phyloP scores from a whole-genome alignment of 164 flowering plant genomes.

The Umbilicus rupestris region DNA sequence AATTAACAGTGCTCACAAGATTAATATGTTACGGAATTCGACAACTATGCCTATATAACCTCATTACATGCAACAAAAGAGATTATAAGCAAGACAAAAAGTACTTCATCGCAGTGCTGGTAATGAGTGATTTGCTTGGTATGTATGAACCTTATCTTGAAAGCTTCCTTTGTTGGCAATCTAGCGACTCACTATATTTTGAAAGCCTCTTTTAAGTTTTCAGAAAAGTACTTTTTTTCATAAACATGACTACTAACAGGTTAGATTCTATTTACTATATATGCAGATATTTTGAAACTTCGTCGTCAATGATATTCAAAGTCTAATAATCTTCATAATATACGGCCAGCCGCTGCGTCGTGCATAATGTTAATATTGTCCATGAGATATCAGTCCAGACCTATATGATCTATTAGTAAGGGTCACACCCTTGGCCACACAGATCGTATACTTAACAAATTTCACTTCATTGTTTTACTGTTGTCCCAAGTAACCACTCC shows the following conservation, averaged over 20 bases:
- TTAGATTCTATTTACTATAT: background rate
- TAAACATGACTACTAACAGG: background rate
- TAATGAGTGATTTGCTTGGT: background rate
- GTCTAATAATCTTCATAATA: background rate
- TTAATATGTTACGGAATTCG: background rate
- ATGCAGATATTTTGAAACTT: background rate
- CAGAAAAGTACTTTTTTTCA: background rate
- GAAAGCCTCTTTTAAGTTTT: background rate
- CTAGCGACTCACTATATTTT: background rate
- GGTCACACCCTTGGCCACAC: background rate
- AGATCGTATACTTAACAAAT: background rate
- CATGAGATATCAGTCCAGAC: background rate
- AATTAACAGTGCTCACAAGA: background rate
- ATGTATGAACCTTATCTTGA: background rate
- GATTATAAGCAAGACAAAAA: background rate
- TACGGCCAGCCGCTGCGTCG: background rate
- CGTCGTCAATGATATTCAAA: background rate
- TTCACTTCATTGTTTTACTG: background rate
- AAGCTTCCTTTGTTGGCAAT: conserved; percentile 1
- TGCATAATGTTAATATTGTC: background rate
- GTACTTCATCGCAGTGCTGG: background rate
- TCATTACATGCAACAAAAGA: background rate
- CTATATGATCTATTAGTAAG: background rate
- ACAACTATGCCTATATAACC: background rate
- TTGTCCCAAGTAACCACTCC: background rate